Percentiles rank a stretch among this genome's conserved stretches.
Evolutionary conservation across 495 filamentous ascomycete genomes (phyloP).

Genomic region (Thermochaetoides thermophila): DNA sequence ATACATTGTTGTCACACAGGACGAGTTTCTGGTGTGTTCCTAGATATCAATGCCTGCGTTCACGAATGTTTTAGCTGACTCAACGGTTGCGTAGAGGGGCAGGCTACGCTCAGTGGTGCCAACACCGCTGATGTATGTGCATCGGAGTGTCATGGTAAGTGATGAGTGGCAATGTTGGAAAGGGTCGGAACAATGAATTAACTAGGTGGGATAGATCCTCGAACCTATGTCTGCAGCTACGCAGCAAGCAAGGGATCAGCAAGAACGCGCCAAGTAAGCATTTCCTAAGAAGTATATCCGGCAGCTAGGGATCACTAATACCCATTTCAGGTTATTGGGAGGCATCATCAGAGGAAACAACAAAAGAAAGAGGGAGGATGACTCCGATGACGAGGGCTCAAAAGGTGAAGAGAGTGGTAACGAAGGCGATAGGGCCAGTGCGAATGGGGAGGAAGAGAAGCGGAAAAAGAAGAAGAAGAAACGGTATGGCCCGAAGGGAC

Average conservation of each 20-base stretch:
- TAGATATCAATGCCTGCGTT: neutral
- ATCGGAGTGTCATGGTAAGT: conserved; percentile 68
- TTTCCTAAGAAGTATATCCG: no score
- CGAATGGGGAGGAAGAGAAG: conserved; percentile 13
- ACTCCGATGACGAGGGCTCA: conserved; percentile 15
- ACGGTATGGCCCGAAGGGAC: conserved; percentile 53
- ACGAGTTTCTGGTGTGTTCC: conserved; percentile 21
- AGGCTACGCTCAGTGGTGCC: conserved; percentile 19
- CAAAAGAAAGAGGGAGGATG: conserved; percentile 42
- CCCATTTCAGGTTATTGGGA: conserved; percentile 15
- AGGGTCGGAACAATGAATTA: neutral
- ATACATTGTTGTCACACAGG: conserved; percentile 75
- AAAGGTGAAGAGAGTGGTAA: conserved; percentile 6
- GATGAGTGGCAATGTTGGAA: neutral
- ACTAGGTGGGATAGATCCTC: conserved; percentile 23
- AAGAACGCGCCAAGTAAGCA: conserved; percentile 66
- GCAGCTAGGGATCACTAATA: no score
- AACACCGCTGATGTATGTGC: conserved; percentile 54
- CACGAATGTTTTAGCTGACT: neutral
- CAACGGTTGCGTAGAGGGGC: conserved; percentile 9
- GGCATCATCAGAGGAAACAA: conserved; percentile 14
- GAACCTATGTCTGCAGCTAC: conserved; percentile 67
- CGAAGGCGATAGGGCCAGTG: conserved; percentile 14
- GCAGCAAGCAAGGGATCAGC: conserved; percentile 43
- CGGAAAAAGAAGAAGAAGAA: conserved; percentile 48